phyloP scores from a whole-genome alignment of 805 yeast species.

The Candida montana region DNA sequence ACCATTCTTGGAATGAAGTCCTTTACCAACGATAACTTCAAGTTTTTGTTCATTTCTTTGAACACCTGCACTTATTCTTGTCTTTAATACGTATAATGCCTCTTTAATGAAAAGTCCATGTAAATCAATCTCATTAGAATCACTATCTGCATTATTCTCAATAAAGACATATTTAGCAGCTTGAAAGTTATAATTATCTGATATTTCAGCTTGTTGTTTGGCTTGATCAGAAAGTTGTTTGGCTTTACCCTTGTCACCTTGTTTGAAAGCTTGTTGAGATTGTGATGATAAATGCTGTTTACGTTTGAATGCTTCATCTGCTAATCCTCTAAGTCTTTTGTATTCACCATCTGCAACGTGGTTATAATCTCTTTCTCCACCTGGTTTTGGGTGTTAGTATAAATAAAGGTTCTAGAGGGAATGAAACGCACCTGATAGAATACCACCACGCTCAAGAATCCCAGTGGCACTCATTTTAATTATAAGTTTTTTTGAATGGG shows the following conservation, averaged over 20 bases:
- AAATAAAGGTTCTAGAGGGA: no score
- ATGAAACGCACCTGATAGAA: conserved; percentile 6
- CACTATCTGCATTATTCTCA: conserved; percentile 85
- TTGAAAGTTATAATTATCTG: conserved; percentile 63
- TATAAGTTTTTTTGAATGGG: no score
- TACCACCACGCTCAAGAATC: conserved; percentile 7
- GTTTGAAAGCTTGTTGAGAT: conserved; percentile 72
- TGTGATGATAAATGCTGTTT: conserved; percentile 50
- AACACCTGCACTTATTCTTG: conserved; percentile 63
- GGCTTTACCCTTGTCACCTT: conserved; percentile 71
- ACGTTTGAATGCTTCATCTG: conserved; percentile 59
- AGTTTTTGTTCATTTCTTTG: conserved; percentile 53
- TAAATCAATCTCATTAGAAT: conserved; percentile 79
- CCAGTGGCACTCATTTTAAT: conserved; percentile 10
- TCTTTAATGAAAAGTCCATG: conserved; percentile 91
- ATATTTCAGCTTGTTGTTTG: conserved; percentile 51
- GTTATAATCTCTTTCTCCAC: conserved; percentile 11
- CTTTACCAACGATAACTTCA: conserved; percentile 90
- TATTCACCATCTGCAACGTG: conserved; percentile 38
- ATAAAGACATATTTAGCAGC: conserved; percentile 90
- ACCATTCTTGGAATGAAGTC: conserved; percentile 75
- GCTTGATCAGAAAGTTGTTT: conserved; percentile 60
- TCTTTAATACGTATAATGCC: conserved; percentile 72
- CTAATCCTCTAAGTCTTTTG: conserved; percentile 55
- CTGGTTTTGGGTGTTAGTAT: neutral